Evolutionary conservation across 176 grass and related monocot genomes (phyloP), one percentile per base, ranked within the genome.

Genomic region (Thalia dealbata): DNA sequence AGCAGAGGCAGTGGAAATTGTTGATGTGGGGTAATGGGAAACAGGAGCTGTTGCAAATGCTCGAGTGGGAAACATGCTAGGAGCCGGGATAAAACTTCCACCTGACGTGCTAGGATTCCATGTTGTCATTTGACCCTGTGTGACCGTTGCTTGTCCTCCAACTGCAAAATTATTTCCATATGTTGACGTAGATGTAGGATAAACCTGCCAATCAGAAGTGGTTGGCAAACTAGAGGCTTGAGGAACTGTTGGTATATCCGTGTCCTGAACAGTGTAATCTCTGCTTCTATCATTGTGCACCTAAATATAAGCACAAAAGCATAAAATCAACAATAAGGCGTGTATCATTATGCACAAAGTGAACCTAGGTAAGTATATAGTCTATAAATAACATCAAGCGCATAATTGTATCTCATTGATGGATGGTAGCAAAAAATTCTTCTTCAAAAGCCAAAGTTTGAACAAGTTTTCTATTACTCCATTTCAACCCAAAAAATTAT

Each of bases 211-310:
- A 78, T 78, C 50, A 85, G 73, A 75, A 3, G 64, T 30, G 61
- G 78, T 28, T 50, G 75, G 71, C 62, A 72, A 32, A 61, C 75
- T 50, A 26, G 90, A 61, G 11, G 76, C 76, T 83, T 83, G 83
- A 25, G 84, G 63, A 35, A 71, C 52, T 64, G 75, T 71, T 76
- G 81, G 82, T 54, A 80, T 62, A 22, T 61, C 78, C 67, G 84
- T 66, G 64, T 82, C 78, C 21, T 79, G 85, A 72, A 91, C 61
- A 0, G 90, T 99, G 79, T 93, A 93, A 61, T 99, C 95, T 62
- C 85, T 86, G 79, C 95, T 88, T 81, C 87, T 91, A 71, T 91
- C 95, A 61, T 88, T 87, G 73, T 93, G 86, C 15, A 82, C 88
- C 90, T 91, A 54, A 81, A 83, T 61, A 61, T 25, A 25, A 87